A percentile compares a stretch with the other conserved stretches of the same genome.
These are phyloP conservation scores for Entrophospora sp. DNA, from an alignment of 192 early-diverging fungal species.

Conservation along the genomic window DNA sequence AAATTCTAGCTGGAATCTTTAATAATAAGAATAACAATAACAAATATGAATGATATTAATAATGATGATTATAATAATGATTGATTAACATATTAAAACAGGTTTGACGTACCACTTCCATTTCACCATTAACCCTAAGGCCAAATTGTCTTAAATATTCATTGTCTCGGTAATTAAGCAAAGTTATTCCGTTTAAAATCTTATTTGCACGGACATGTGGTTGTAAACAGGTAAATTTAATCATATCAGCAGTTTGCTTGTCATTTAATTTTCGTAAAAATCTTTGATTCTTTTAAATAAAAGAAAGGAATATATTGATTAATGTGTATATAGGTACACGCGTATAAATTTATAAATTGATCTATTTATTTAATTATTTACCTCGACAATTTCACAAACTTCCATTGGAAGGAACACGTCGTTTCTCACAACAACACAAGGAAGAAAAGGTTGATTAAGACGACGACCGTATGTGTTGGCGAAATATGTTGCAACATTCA, in stretches of 20 bases:
- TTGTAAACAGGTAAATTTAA: constrained; percentile 79
- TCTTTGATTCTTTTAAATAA: constrained; percentile 55
- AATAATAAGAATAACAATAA: constrained; percentile 30
- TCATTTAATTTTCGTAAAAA: constrained; percentile 76
- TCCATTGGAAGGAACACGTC: constrained; percentile 80
- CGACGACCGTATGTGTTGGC: constrained; percentile 56
- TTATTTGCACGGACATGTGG: constrained; percentile 75
- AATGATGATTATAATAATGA: background rate
- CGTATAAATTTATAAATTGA: background rate
- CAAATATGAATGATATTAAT: too few relatives aligned
- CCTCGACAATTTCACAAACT: constrained; percentile 65
- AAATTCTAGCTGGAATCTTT: constrained; percentile 49
- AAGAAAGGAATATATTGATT: constrained; percentile 7
- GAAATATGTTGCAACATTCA: constrained; percentile 71
- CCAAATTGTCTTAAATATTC: constrained; percentile 71
- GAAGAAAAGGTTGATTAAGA: constrained; percentile 70
- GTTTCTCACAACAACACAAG: constrained; percentile 68
- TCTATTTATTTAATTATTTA: background rate
- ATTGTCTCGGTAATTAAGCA: constrained; percentile 56
- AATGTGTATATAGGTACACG: background rate
- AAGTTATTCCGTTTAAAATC: constrained; percentile 60
- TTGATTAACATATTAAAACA: background rate
- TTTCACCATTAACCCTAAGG: constrained; percentile 53
- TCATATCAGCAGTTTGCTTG: constrained; percentile 88
- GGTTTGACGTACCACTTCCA: constrained; percentile 44